Evolutionary conservation across 2,329 filamentous ascomycete genomes (phyloP).

Genomic region (Furcasterigmium furcatum): DNA sequence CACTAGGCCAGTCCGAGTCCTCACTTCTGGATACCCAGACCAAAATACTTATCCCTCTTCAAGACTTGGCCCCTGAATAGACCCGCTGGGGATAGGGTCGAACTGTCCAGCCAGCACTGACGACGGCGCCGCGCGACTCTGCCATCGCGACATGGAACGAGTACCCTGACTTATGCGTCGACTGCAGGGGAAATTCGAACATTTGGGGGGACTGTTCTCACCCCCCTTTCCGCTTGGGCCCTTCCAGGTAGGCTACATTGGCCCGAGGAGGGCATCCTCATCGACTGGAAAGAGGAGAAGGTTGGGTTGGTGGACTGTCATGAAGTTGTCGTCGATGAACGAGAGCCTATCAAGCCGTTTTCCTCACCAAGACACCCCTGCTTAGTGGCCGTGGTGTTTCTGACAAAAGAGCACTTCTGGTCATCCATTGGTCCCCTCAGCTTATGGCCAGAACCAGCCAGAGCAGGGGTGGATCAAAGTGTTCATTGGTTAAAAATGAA

Average conservation of each 20-base stretch:
- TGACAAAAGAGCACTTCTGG: conserved; percentile 21
- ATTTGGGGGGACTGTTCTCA: too few relatives aligned
- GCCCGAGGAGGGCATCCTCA: background rate
- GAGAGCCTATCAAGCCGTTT: conserved; percentile 22
- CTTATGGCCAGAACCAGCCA: conserved; percentile 10
- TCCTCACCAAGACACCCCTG: conserved; percentile 18
- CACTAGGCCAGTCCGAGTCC: too few relatives aligned
- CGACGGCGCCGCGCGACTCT: background rate
- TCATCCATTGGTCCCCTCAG: conserved; percentile 22
- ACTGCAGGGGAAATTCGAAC: background rate
- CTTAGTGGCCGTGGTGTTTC: conserved; percentile 28
- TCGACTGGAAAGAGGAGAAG: background rate
- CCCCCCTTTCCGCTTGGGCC: background rate
- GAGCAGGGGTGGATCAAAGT: conserved; percentile 2
- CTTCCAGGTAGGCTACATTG: background rate
- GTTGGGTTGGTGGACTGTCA: background rate
- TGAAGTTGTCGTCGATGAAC: conserved; percentile 13
- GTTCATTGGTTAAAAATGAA: conserved; percentile 12
- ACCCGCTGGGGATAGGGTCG: background rate
- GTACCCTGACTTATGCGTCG: background rate
- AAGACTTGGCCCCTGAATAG: too few relatives aligned
- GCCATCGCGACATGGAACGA: background rate
- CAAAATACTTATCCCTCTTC: too few relatives aligned
- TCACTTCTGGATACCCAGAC: too few relatives aligned
- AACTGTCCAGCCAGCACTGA: background rate